Evolutionary conservation across 148 eudicot species (phyloP), one percentile per base, ranked within the genome.

Genomic region (Vaccinium corymbosum): DNA sequence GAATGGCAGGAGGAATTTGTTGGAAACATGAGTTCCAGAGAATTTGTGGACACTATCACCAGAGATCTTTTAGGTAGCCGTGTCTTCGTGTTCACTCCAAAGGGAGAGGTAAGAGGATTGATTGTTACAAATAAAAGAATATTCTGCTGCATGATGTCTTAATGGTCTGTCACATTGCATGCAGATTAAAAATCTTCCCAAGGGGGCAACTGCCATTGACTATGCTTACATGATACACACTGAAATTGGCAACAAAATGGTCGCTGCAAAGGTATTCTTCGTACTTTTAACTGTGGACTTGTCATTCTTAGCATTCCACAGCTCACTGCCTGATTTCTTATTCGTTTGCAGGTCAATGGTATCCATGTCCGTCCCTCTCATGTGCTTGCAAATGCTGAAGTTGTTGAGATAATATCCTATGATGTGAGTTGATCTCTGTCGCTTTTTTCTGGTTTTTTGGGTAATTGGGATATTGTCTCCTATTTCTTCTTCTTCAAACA

Each of bases 1-100:
- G 98, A 97, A 86, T 97, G 99, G 99, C 99, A 97, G 84, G 99
- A 97, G 68, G 99, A 97, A 88, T 97, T 97, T 87, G 99, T 97
- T 82, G 99, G 99, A 70, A 97, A 93, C 89, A 97, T 97, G 99
- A 97, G 94, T 85, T 97, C 99, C 16, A 93, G 99, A 90, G 99
- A 97, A 88, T 97, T 97, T 86, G 99, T 97, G 73, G 99, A 97
- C 82, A 93, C 94, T 75, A 84, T 97, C 82, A 97, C 99, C 83
- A 89, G 94, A 82, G 99, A 97, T 93, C 94, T 94, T 70, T 83
- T 97, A 84, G 99, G 99, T 80, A 97, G 98, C 88, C 95, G 99
- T 77, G 94, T 97, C 82, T 97, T 97, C 86, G 99, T 97, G 56
- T 97, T 97, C 89, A 93, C 98, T 50, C 99, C 99, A 20, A 93